These are phyloP conservation scores for Trametes versicolor DNA, from an alignment of 1,284 basidiomycete genomes.

Conservation along the genomic window DNA sequence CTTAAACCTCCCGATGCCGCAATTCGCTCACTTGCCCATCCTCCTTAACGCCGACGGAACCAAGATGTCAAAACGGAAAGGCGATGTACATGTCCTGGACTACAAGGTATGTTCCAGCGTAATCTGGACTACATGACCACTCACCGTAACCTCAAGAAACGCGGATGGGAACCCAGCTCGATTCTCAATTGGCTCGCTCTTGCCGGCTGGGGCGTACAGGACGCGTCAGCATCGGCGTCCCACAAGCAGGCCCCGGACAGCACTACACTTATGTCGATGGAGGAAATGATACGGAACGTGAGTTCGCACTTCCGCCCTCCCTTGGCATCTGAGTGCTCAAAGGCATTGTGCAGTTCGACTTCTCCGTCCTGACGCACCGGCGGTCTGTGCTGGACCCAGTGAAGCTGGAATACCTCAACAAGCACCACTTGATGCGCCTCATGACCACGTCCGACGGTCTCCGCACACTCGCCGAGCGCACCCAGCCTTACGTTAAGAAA, in stretches of 20 bases:
- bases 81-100: conserved; percentile 87
- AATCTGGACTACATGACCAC: conserved; percentile 2
- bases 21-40: conserved; percentile 93
- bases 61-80: conserved; percentile 95
- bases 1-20: conserved; percentile 77
- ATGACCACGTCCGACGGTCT: conserved; percentile 57
- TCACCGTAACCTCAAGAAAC: conserved; percentile 49
- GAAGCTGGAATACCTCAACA: conserved; percentile 83
- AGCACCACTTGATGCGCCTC: conserved; percentile 70
- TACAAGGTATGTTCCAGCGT: conserved; percentile 71
- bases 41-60: conserved; percentile 91
- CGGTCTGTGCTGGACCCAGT: conserved; percentile 75
- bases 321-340: not conserved
- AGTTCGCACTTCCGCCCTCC: not conserved
- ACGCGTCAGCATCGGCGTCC: conserved; percentile 39
- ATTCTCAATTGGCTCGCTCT: conserved; percentile 94
- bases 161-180: conserved; percentile 92
- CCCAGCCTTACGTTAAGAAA: conserved; percentile 58
- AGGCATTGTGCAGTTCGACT: conserved; percentile 64
- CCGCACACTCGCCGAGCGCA: conserved; percentile 56
- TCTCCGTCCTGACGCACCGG: conserved; percentile 77
- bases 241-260: conserved; percentile 64
- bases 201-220: conserved; percentile 87
- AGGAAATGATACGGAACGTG: conserved; percentile 73
- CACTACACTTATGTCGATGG: conserved; percentile 69